phyloP scores from a whole-genome alignment of 2,329 filamentous ascomycete genomes.

The Sarocladium strictum region DNA sequence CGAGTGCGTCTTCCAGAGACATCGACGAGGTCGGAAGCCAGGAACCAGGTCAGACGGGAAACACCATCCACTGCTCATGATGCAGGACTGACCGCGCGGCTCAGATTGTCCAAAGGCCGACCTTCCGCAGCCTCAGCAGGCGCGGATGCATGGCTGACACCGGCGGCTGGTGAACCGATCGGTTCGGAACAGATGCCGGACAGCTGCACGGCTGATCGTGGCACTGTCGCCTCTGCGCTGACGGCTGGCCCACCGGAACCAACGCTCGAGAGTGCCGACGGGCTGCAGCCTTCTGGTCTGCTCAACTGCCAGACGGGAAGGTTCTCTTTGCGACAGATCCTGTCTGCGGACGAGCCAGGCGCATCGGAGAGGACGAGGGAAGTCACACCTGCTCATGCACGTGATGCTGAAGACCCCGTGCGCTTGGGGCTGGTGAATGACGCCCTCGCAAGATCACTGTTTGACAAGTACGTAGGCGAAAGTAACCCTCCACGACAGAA shows the following conservation, averaged over 20 bases:
- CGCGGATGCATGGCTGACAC: too few species aligned
- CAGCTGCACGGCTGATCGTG: too few species aligned
- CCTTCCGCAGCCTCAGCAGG: too few species aligned
- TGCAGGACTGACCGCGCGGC: too few species aligned
- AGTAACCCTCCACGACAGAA: too few species aligned
- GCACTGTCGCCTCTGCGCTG: too few species aligned
- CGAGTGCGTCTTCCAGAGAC: slow-evolving; percentile 30
- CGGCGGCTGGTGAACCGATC: too few species aligned
- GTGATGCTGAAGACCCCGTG: neutral
- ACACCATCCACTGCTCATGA: too few species aligned
- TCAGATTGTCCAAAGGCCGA: too few species aligned
- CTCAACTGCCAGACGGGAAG: slow-evolving; percentile 27
- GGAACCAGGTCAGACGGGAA: slow-evolving; percentile 23
- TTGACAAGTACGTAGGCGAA: neutral
- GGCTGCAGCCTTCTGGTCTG: slow-evolving; percentile 25
- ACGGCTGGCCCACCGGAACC: neutral
- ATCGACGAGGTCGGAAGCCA: slow-evolving; percentile 32
- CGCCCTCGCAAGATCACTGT: neutral
- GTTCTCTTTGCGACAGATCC: slow-evolving; percentile 27
- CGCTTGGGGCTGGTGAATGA: neutral
- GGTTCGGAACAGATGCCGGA: too few species aligned
- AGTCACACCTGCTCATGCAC: neutral
- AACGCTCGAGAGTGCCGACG: slow-evolving; percentile 8
- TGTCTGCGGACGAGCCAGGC: slow-evolving; percentile 16
- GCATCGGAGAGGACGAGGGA: neutral